Evolutionary conservation across 305 asterid genomes (phyloP).

Genomic region (Rubia balearica): DNA sequence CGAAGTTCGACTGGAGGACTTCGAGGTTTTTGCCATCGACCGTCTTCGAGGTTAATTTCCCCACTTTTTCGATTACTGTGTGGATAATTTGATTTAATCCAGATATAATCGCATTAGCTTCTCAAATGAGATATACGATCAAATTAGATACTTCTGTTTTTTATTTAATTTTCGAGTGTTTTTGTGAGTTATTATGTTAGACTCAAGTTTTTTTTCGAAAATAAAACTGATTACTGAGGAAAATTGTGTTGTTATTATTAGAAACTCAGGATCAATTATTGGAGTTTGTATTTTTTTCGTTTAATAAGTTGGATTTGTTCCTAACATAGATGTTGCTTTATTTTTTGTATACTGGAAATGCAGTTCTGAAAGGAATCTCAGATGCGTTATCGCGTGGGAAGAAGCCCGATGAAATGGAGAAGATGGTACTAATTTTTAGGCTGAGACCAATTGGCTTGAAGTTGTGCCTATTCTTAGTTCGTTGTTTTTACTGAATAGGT

Average conservation of each 20-base stretch:
- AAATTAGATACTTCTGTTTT: background rate
- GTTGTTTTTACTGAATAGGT: slow-evolving; percentile 27
- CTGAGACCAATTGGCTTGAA: background rate
- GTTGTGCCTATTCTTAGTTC: background rate
- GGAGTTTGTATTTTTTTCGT: background rate
- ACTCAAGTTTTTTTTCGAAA: background rate
- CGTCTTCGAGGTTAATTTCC: slow-evolving; percentile 60
- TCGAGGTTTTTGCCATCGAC: slow-evolving; percentile 78
- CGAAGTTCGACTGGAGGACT: slow-evolving; percentile 87
- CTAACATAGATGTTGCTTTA: background rate
- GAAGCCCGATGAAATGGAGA: slow-evolving; percentile 72
- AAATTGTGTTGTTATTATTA: background rate
- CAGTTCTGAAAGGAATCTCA: slow-evolving; percentile 85
- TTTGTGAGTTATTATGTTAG: background rate
- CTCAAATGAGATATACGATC: background rate
- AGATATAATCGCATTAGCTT: background rate
- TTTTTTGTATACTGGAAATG: slow-evolving; percentile 22
- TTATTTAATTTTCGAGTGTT: background rate
- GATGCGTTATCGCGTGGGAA: slow-evolving; percentile 84
- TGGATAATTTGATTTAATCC: background rate
- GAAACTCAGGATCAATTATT: background rate
- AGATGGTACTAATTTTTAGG: slow-evolving; percentile 33
- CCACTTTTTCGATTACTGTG: background rate
- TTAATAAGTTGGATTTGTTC: background rate
- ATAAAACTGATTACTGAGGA: background rate